Conservation (phyloP, 345 rosid genomes). For the Arabidopsis suecica region DNA sequence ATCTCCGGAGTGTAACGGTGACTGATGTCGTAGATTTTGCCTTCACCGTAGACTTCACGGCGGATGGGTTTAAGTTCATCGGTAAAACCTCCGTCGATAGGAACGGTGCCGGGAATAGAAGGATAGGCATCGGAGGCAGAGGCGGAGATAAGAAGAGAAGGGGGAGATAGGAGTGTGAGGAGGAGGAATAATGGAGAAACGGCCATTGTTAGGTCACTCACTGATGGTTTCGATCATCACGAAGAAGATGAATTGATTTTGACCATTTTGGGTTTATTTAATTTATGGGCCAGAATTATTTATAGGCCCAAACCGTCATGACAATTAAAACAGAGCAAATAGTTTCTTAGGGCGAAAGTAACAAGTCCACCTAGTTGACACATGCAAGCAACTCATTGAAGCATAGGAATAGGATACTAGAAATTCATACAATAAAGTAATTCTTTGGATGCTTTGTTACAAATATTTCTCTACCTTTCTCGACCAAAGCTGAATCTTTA, state of each 20-base stretch:
- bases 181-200: constrained; percentile 34
- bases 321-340: background rate
- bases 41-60: constrained; percentile 75
- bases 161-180: constrained; percentile 33
- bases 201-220: constrained; percentile 25
- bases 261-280: background rate
- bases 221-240: constrained; percentile 14
- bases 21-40: constrained; percentile 74
- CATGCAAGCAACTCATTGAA: no score
- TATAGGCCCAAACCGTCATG: constrained; percentile 3
- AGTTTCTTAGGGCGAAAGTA: no score
- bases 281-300: constrained; percentile 3
- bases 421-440: no score
- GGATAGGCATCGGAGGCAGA: constrained; percentile 45
- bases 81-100: constrained; percentile 30
- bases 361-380: no score
- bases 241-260: constrained; percentile 7
- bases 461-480: no score
- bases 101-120: constrained; percentile 44
- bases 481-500: no score
- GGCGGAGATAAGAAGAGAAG: constrained; percentile 25
- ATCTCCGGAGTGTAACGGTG: constrained; percentile 63
- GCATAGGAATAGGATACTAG: no score
- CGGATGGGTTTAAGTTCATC: constrained; percentile 59
- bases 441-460: no score